Percentiles rank a stretch among this genome's conserved stretches.
These are phyloP conservation scores for Penicillium dipodomyicola DNA, from an alignment of 495 filamentous ascomycete genomes.

Conservation along the genomic window DNA sequence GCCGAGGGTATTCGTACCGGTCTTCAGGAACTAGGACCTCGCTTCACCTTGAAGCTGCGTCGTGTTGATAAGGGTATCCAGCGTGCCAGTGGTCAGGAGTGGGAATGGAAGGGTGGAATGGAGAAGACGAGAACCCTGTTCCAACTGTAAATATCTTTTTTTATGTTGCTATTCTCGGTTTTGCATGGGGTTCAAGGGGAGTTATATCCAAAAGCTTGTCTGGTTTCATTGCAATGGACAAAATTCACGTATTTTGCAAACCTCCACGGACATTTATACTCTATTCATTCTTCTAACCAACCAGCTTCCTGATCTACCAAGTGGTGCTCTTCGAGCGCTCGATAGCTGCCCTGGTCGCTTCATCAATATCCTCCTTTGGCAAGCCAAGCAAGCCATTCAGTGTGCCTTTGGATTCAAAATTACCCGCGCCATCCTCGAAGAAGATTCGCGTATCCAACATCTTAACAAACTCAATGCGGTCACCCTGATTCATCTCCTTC, in stretches of 20 bases:
- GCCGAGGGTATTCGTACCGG: conserved; percentile 80
- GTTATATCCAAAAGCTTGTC: conserved; percentile 29
- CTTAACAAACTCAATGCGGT: too few relatives aligned
- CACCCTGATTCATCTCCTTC: too few relatives aligned
- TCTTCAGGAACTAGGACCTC: conserved; percentile 79
- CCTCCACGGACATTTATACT: not conserved
- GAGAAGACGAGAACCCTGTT: conserved; percentile 93
- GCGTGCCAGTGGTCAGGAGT: conserved; percentile 75
- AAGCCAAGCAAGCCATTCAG: too few relatives aligned
- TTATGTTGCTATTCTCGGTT: conserved; percentile 19
- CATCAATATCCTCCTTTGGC: too few relatives aligned
- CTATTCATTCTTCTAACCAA: too few relatives aligned
- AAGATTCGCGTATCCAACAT: too few relatives aligned
- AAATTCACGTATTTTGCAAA: not conserved
- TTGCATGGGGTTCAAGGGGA: conserved; percentile 34
- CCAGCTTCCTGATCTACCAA: too few relatives aligned
- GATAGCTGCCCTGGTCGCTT: too few relatives aligned
- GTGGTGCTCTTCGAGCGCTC: too few relatives aligned
- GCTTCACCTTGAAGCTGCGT: conserved; percentile 84
- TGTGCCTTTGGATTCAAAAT: too few relatives aligned
- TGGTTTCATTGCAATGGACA: conserved; percentile 14
- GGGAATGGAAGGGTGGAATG: conserved; percentile 92
- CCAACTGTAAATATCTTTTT: conserved; percentile 59
- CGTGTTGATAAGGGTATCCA: conserved; percentile 90
- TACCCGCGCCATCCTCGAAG: too few relatives aligned